Conservation (phyloP, 139 green algal genomes). For the Diplosphaera chodatii region DNA sequence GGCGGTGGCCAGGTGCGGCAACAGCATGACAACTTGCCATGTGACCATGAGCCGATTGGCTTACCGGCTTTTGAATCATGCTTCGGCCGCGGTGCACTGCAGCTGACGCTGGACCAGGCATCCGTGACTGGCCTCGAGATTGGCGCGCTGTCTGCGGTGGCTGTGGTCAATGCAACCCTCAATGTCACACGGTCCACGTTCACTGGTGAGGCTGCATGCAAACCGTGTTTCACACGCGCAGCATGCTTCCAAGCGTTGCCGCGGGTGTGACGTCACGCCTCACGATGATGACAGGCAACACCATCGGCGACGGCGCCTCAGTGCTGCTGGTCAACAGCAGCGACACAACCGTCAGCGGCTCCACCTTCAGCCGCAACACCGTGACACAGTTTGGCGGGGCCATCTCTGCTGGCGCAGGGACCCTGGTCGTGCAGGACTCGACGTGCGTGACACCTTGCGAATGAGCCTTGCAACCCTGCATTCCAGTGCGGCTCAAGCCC, state of each 20-base stretch:
- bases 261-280: no score
- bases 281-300: background rate
- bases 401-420: background rate
- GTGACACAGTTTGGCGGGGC: background rate
- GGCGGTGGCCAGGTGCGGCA: background rate
- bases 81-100: no score
- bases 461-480: background rate
- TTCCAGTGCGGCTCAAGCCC: no score
- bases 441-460: background rate
- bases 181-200: background rate
- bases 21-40: no score
- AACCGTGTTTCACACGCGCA: no score
- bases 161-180: background rate
- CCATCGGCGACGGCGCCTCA: background rate
- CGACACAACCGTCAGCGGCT: background rate
- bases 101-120: background rate
- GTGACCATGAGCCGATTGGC: no score
- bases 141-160: background rate
- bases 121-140: background rate
- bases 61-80: no score
- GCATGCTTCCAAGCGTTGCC: no score
- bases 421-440: background rate
- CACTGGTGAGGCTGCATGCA: no score
- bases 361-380: background rate
- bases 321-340: background rate